phyloP scores from a whole-genome alignment of 2,329 filamentous ascomycete genomes.

The Aureobasidium pullulans region DNA sequence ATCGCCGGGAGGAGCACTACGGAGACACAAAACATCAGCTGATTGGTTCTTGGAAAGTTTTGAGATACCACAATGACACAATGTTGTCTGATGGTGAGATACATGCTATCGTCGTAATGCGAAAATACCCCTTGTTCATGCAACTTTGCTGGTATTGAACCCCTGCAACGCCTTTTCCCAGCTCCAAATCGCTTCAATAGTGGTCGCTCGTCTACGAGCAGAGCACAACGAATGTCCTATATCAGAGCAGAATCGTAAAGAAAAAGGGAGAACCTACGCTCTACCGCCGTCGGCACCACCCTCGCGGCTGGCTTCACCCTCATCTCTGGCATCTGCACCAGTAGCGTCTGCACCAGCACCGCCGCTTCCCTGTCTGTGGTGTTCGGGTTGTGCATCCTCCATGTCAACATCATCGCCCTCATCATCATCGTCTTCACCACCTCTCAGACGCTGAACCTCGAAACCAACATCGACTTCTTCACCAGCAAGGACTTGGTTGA shows the following conservation, averaged over 20 bases:
- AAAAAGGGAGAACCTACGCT: constrained; percentile 76
- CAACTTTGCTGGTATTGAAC: not conserved
- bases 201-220: not conserved
- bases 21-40: constrained; percentile 12
- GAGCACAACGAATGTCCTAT: not conserved
- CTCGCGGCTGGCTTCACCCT: constrained; percentile 80
- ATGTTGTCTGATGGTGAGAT: constrained; percentile 13
- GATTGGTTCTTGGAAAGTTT: not conserved
- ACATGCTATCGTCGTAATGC: constrained; percentile 13
- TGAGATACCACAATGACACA: not conserved
- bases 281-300: constrained; percentile 93
- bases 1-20: constrained; percentile 55
- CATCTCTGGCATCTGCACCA: constrained; percentile 83
- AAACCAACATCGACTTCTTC: constrained; percentile 74
- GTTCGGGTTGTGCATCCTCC: constrained; percentile 66
- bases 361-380: constrained; percentile 57
- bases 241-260: not conserved
- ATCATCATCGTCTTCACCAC: constrained; percentile 53
- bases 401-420: constrained; percentile 58
- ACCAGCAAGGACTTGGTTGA: constrained; percentile 76
- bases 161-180: constrained; percentile 4
- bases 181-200: not conserved
- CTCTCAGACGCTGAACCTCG: constrained; percentile 56
- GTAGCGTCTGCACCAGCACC: constrained; percentile 82
- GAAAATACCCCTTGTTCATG: not conserved